Evolutionary conservation across 225 moss, liverwort and hornwort genomes (phyloP), one percentile per base, ranked within the genome.

Genomic region (Polytrichum formosum): DNA sequence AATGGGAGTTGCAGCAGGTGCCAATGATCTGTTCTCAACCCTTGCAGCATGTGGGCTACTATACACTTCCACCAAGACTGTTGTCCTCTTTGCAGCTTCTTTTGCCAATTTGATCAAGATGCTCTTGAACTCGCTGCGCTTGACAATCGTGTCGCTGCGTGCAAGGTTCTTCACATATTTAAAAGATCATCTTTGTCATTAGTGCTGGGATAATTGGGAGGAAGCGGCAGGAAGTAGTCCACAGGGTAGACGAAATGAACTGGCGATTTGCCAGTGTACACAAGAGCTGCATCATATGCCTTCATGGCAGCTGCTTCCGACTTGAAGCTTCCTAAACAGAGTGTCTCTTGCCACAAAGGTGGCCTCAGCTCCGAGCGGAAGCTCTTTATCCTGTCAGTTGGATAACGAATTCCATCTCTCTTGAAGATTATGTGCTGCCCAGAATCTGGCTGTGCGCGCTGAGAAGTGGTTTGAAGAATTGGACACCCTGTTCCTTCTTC

Each of bases 261-360:
- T 30, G 70, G 70, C 1, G 17, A 35, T 35, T 70, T 70, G 21
- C 70, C 70, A 6, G 70, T 70, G 33, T 70, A 70, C 17, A 61
- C 61, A 5, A 70, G 61, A 6, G 35, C 70, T 60, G 70, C 70
- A 35, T 70, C 70, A 18, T 27, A 70, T 13, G 70, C 70, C 37
- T 46, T 70, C 61, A 60, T 70, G 60, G 28, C 56, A 53, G 70
- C 70, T 35, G 37, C 61, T 70, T 70, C 70, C 1, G 70, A 70
- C 56, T 70, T 56, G 25, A 70, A 70, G 60, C 70, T 70, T 60
- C 70, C 70, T 6, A 70, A 29, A 61, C 70, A 70, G 22, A 60
- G 6, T 16, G 35, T 70, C 27, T 60, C 61, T 18, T 60, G 60
- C 70, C 70, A 70, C 2, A 7, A 28, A 30, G 56, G 6, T 0